A percentile compares a stretch with the other conserved stretches of the same genome.
phyloP scores from a whole-genome alignment of 352 stramenopile genomes.

The Phytophthora palmivora region DNA sequence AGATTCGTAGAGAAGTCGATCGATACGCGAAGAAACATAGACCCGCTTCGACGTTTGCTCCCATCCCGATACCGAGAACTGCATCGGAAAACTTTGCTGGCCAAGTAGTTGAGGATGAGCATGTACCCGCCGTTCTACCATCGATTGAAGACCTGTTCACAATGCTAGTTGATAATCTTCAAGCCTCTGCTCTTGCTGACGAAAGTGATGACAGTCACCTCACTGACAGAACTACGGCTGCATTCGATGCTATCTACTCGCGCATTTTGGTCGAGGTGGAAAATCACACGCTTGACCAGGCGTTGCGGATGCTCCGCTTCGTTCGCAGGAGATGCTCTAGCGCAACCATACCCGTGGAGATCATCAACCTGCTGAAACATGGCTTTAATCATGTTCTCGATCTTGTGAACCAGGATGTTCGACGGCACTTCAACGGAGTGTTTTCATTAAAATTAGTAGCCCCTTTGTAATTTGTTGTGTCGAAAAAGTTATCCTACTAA shows the following conservation, averaged over 20 bases:
- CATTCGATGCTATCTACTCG: slow-evolving; percentile 81
- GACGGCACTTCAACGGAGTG: no score
- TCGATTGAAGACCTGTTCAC: slow-evolving; percentile 64
- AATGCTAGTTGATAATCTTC: slow-evolving; percentile 38
- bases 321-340: slow-evolving; percentile 66
- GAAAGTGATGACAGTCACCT: slow-evolving; percentile 5
- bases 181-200: background rate
- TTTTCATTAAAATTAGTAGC: no score
- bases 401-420: no score
- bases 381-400: no score
- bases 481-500: no score
- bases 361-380: slow-evolving; percentile 20
- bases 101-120: slow-evolving; percentile 18
- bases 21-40: slow-evolving; percentile 60
- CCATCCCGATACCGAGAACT: slow-evolving; percentile 9
- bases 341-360: background rate
- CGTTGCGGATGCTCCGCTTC: slow-evolving; percentile 75
- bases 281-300: slow-evolving; percentile 55
- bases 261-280: slow-evolving; percentile 80
- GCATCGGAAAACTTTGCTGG: slow-evolving; percentile 6
- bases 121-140: slow-evolving; percentile 24
- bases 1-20: slow-evolving; percentile 77
- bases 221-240: slow-evolving; percentile 5
- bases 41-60: slow-evolving; percentile 25
- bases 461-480: no score